Conservation (phyloP, 441 rosid genomes). For the Eutrema salsugineum region DNA sequence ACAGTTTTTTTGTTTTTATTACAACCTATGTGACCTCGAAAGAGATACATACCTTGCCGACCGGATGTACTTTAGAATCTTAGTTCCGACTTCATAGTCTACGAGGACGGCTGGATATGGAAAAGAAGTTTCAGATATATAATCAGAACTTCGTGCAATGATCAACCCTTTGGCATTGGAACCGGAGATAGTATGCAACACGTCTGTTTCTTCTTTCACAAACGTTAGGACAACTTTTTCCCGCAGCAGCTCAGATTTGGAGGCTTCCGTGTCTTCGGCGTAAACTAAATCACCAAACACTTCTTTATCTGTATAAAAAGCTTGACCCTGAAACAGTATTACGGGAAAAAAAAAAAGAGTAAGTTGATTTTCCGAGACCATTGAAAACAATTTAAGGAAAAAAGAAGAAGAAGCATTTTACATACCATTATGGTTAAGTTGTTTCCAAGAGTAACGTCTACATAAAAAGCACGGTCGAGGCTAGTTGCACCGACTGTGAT, state of each 20-base stretch:
- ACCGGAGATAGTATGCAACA: rapidly evolving
- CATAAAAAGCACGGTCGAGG: constrained; percentile 45
- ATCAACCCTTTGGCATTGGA: not conserved
- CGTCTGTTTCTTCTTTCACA: constrained; percentile 40
- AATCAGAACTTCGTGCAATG: constrained; percentile 1
- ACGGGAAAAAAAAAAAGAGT: not conserved
- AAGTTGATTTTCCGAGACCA: not conserved
- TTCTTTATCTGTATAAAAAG: constrained; percentile 35
- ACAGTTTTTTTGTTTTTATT: too few species aligned
- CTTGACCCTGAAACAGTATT: constrained; percentile 34
- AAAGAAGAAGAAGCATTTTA: not conserved
- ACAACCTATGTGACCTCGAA: not conserved
- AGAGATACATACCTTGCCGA: constrained; percentile 27
- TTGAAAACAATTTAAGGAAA: not conserved
- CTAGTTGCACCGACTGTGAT: constrained; percentile 61
- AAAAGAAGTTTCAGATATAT: not conserved
- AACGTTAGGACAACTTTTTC: constrained; percentile 49
- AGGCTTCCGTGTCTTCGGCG: not conserved
- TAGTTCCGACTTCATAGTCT: constrained; percentile 51
- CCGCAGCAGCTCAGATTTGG: not conserved
- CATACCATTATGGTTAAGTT: constrained; percentile 14
- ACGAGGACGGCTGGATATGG: constrained; percentile 35
- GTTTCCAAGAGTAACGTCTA: constrained; percentile 32
- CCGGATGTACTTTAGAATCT: constrained; percentile 50
- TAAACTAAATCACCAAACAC: constrained; percentile 36